Evolutionary conservation across 441 rosid genomes (phyloP).

Genomic region (Arabidopsis lyrata): DNA sequence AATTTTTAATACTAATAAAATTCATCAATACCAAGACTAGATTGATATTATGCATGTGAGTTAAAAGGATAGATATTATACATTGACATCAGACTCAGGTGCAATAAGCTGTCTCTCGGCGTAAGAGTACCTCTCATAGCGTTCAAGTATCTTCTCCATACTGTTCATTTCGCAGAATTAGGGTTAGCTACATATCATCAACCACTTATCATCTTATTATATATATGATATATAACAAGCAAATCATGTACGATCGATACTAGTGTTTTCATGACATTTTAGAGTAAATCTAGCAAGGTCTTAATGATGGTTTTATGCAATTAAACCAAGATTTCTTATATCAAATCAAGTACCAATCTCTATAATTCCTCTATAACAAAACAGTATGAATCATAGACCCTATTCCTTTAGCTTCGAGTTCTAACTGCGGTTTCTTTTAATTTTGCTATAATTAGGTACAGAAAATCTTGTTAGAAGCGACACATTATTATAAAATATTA

Average conservation of each 20-base stretch:
- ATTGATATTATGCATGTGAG: not conserved
- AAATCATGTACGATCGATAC: not conserved
- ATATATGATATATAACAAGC: not conserved
- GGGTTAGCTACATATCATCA: slow-evolving; percentile 15
- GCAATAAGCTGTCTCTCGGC: slow-evolving; percentile 76
- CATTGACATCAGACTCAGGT: slow-evolving; percentile 59
- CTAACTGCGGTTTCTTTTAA: not conserved
- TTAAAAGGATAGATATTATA: slow-evolving; percentile 33
- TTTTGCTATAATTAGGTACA: not conserved
- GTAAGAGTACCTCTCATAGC: slow-evolving; percentile 83
- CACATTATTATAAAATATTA: not conserved
- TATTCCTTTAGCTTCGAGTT: not conserved
- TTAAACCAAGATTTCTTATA: slow-evolving; percentile 7
- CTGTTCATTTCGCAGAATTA: slow-evolving; percentile 51
- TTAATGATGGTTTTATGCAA: not conserved
- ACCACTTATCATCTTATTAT: not conserved
- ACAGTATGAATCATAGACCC: slow-evolving; percentile 1
- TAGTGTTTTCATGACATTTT: not conserved
- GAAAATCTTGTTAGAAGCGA: not conserved
- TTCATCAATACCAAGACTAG: not conserved
- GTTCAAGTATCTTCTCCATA: slow-evolving; percentile 96
- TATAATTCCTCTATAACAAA: not conserved
- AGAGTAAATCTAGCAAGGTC: not conserved
- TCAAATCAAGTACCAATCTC: slow-evolving; percentile 6
- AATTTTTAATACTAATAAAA: slow-evolving; percentile 5